Conservation (phyloP, 2,329 filamentous ascomycete species). For the Chrysoporthe austroafricana region DNA sequence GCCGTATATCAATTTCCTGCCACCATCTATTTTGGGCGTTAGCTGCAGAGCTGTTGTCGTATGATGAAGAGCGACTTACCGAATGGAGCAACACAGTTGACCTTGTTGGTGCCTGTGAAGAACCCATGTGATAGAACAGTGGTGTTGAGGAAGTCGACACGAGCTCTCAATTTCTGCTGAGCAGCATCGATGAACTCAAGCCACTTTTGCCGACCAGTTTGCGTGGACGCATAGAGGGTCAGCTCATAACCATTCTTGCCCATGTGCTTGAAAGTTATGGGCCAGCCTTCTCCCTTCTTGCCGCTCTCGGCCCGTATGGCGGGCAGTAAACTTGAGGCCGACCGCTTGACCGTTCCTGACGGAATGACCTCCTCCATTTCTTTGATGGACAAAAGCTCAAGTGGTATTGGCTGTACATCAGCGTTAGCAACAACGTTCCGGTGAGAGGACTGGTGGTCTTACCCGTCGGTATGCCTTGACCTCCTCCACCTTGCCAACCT, state of each 20-base stretch:
- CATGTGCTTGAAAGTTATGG: conserved; percentile 94
- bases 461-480: conserved; percentile 87
- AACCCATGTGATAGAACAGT: conserved; percentile 63
- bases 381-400: conserved; percentile 89
- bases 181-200: conserved; percentile 93
- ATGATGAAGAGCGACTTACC: conserved; percentile 56
- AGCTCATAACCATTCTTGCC: conserved; percentile 95
- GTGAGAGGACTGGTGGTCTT: conserved; percentile 34
- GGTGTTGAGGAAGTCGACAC: conserved; percentile 88
- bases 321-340: conserved; percentile 81
- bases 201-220: conserved; percentile 91
- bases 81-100: conserved; percentile 93
- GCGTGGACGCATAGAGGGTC: conserved; percentile 84
- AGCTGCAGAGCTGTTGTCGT: conserved; percentile 21
- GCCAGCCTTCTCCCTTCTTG: conserved; percentile 76
- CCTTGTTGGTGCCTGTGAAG: conserved; percentile 71
- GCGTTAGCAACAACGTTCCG: conserved; percentile 24
- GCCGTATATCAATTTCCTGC: conserved; percentile 90
- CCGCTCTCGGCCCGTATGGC: conserved; percentile 57
- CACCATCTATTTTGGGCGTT: conserved; percentile 69
- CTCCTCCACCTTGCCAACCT: conserved; percentile 90
- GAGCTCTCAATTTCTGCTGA: conserved; percentile 83
- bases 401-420: conserved; percentile 73
- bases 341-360: conserved; percentile 78
- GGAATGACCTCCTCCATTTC: conserved; percentile 98